phyloP scores from a whole-genome alignment of 371 early-diverging fungal species.

The Mortierella sp. region DNA sequence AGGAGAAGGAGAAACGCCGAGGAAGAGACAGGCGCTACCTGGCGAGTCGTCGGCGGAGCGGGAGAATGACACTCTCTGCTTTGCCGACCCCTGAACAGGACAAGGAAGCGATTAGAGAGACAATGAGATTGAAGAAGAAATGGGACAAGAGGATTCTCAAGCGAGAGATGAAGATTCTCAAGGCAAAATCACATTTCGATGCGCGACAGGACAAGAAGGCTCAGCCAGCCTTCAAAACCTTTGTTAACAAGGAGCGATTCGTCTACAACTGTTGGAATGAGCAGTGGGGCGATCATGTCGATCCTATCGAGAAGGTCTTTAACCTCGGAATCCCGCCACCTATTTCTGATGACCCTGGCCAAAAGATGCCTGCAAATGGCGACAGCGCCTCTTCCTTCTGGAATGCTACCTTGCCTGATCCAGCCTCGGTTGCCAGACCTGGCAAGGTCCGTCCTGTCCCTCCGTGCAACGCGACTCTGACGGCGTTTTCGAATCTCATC shows the following conservation, averaged over 20 bases:
- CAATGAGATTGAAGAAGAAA: background rate
- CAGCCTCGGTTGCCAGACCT: constrained; percentile 17
- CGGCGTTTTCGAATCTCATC: constrained; percentile 32
- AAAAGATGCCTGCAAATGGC: background rate
- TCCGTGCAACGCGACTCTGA: constrained; percentile 38
- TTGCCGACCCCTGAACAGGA: constrained; percentile 8
- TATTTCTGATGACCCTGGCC: too few species aligned
- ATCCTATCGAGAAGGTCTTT: constrained; percentile 46
- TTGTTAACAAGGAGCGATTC: constrained; percentile 17
- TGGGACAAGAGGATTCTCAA: background rate
- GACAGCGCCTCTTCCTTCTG: background rate
- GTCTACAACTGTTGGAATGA: constrained; percentile 35
- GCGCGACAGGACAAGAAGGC: constrained; percentile 10
- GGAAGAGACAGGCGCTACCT: background rate
- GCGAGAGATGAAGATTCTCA: constrained; percentile 8
- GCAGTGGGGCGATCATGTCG: constrained; percentile 27
- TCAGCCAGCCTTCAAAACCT: constrained; percentile 6
- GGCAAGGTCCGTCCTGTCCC: constrained; percentile 45
- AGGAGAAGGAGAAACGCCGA: background rate
- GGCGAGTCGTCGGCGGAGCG: constrained; percentile 26
- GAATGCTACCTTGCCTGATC: constrained; percentile 10
- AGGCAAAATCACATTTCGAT: constrained; percentile 8
- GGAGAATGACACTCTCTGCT: constrained; percentile 11
- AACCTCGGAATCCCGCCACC: constrained; percentile 46
- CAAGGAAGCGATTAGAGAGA: constrained; percentile 18